Conservation (phyloP, 2,329 filamentous ascomycete species). For the Trematosphaeria pertusa region DNA sequence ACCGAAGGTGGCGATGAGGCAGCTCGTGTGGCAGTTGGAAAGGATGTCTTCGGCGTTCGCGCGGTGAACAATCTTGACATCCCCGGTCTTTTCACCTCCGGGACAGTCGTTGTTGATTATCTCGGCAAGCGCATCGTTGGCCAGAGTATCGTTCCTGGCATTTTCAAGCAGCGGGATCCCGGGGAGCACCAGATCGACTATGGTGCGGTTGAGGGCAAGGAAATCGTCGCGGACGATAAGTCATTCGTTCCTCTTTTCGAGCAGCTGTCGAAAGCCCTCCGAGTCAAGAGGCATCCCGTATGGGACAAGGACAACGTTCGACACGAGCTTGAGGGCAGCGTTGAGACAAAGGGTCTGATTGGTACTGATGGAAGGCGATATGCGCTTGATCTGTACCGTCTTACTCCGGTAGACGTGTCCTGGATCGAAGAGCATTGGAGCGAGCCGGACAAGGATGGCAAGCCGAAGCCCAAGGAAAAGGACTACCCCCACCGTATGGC, state of each 20-base stretch:
- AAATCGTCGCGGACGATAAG: conserved; percentile 89
- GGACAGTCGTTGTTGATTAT: conserved; percentile 96
- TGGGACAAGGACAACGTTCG: conserved; percentile 96
- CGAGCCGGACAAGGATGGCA: conserved; percentile 51
- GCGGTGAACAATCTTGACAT: conserved; percentile 98
- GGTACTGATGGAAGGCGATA: conserved; percentile 97
- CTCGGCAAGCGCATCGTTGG: conserved; percentile 96
- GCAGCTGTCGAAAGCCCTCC: conserved; percentile 87
- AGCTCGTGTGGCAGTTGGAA: conserved; percentile 92
- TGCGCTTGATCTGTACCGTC: conserved; percentile 93
- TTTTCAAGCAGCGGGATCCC: conserved; percentile 97
- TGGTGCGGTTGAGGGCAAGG: conserved; percentile 95
- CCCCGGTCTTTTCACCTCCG: conserved; percentile 89
- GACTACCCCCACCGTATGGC: conserved; percentile 96
- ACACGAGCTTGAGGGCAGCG: conserved; percentile 91
- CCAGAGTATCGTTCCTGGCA: conserved; percentile 97
- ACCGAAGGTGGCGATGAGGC: conserved; percentile 97
- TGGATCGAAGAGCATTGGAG: conserved; percentile 83
- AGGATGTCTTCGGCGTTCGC: conserved; percentile 93
- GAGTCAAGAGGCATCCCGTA: conserved; percentile 92
- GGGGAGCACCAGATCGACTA: conserved; percentile 99
- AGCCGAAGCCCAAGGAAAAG: conserved; percentile 56
- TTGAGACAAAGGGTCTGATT: conserved; percentile 97
- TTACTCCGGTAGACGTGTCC: conserved; percentile 86
- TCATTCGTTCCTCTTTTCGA: conserved; percentile 84